Conservation (phyloP, 164 flowering plant genomes). For the Chimonanthus salicifolius region DNA sequence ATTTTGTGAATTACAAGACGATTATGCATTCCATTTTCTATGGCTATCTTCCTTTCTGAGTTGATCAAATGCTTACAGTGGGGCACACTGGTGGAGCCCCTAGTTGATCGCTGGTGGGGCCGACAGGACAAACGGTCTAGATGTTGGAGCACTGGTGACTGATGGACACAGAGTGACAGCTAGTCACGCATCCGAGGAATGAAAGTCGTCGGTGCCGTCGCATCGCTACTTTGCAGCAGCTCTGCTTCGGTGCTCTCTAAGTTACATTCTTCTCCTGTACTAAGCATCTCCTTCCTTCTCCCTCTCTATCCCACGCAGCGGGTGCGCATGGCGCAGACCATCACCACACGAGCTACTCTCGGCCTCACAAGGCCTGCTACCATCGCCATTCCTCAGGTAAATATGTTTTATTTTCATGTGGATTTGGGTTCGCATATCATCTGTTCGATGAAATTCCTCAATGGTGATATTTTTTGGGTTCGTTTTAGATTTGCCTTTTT, state of each 20-base stretch:
- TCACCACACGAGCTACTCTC: not conserved
- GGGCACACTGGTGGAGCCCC: too few relatives aligned
- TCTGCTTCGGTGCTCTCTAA: not conserved
- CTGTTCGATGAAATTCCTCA: not conserved
- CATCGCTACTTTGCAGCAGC: not conserved
- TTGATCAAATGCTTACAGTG: too few relatives aligned
- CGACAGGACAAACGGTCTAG: too few relatives aligned
- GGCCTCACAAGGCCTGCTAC: slow-evolving; percentile 1
- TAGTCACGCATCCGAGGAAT: not conserved
- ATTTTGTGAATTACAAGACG: too few relatives aligned
- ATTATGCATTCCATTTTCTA: too few relatives aligned
- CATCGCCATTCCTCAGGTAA: not conserved
- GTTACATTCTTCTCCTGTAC: not conserved
- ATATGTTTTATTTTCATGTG: not conserved
- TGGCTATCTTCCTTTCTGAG: too few relatives aligned
- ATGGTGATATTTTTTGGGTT: not conserved
- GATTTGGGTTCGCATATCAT: not conserved
- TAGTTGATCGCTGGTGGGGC: too few relatives aligned
- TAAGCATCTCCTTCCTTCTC: not conserved
- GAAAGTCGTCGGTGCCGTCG: not conserved
- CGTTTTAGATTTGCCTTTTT: not conserved
- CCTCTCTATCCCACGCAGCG: not conserved
- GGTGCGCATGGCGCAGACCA: slow-evolving; percentile 3
- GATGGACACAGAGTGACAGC: too few relatives aligned
- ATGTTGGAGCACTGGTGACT: too few relatives aligned